A percentile compares a stretch with the other conserved stretches of the same genome.
These are phyloP conservation scores for Psilocybe cyanescens DNA, from an alignment of 768 basidiomycete species.

Conservation along the genomic window DNA sequence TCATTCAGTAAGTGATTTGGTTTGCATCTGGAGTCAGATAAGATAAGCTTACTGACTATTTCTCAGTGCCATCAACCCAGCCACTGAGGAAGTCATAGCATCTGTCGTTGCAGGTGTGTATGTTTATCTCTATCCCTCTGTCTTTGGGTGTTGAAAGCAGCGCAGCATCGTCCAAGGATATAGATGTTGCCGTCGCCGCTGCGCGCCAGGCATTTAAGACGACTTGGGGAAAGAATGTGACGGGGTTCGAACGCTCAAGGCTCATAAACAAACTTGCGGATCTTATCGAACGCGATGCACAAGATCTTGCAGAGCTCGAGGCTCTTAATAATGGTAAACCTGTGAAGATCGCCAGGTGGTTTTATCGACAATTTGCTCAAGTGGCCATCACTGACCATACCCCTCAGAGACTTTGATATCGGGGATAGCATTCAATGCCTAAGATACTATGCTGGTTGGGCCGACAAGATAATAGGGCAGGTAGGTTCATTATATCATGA, in stretches of 20 bases:
- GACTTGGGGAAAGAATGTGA: constrained; percentile 88
- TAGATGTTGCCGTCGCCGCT: constrained; percentile 82
- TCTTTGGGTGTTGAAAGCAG: not conserved
- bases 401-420: constrained; percentile 75
- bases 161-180: constrained; percentile 71
- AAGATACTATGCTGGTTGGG: constrained; percentile 95
- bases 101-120: constrained; percentile 63
- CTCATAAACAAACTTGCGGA: constrained; percentile 87
- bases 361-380: not conserved
- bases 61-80: constrained; percentile 74
- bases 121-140: not conserved
- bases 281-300: constrained; percentile 83
- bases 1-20: constrained; percentile 54
- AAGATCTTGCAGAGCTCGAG: constrained; percentile 85
- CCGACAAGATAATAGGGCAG: constrained; percentile 92
- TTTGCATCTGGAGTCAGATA: constrained; percentile 14
- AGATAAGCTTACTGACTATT: constrained; percentile 23
- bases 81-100: constrained; percentile 76
- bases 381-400: constrained; percentile 3
- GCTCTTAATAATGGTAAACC: constrained; percentile 92
- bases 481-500: constrained; percentile 34
- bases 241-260: constrained; percentile 80
- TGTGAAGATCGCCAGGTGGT: constrained; percentile 51
- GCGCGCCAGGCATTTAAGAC: constrained; percentile 84
- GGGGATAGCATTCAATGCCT: constrained; percentile 78